Evolutionary conservation across 371 early-diverging fungal genomes (phyloP).

Genomic region (Zancudomyces culisetae): DNA sequence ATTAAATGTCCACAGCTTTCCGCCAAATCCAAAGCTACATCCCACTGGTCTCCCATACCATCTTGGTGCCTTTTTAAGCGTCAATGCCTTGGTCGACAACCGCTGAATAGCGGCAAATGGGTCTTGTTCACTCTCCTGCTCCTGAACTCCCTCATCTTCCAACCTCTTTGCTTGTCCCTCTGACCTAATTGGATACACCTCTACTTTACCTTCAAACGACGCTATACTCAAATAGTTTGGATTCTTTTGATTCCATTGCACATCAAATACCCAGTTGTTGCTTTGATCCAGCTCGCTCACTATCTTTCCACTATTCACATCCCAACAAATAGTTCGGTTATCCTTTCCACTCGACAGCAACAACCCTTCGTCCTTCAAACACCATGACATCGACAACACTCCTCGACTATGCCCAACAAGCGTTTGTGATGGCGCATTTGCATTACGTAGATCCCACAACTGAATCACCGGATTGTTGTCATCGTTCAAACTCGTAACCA

Average conservation of each 20-base stretch:
- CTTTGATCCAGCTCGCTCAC: conserved; percentile 56
- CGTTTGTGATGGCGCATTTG: conserved; percentile 72
- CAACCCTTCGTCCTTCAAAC: conserved; percentile 73
- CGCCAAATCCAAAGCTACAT: conserved; percentile 79
- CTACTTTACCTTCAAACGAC: conserved; percentile 73
- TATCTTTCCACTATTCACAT: conserved; percentile 45
- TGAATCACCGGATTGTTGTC: conserved; percentile 67
- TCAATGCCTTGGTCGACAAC: conserved; percentile 25
- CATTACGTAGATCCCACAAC: conserved; percentile 88
- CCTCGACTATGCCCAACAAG: conserved; percentile 65
- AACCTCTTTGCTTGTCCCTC: too few relatives aligned
- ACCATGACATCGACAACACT: conserved; percentile 78
- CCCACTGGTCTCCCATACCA: conserved; percentile 88
- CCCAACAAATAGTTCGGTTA: conserved; percentile 83
- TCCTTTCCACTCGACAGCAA: conserved; percentile 81
- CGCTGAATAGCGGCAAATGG: conserved; percentile 45
- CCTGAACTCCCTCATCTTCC: conserved; percentile 6
- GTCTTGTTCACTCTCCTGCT: conserved; percentile 31
- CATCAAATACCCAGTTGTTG: conserved; percentile 79
- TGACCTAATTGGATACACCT: conserved; percentile 60
- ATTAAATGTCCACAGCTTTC: conserved; percentile 53
- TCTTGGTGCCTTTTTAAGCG: conserved; percentile 75
- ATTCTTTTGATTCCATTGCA: conserved; percentile 80
- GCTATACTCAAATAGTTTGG: conserved; percentile 71
- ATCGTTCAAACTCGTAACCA: conserved; percentile 79